Evolutionary conservation across 768 basidiomycete species (phyloP), one percentile per base, ranked within the genome.

Genomic region (Phylloporus arenicola): DNA sequence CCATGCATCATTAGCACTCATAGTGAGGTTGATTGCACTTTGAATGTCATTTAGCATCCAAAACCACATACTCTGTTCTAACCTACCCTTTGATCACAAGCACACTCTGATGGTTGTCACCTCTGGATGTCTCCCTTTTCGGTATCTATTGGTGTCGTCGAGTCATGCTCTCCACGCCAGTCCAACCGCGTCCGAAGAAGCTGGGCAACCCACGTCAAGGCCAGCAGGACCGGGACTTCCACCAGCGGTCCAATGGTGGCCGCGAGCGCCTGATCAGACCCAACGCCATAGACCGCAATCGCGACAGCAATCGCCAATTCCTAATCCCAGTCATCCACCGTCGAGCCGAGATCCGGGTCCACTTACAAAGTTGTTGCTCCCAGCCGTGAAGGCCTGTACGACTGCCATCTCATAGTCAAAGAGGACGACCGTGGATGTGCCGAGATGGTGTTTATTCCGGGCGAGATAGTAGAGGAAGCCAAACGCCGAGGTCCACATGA

Each of bases 291-390:
- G 0, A 84, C 80, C 0, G 86, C 83, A 37, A 90, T 84, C 3
- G 83, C 77, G 1, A 92, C 83, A 0, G 91, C 89, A 47, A 92
- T 92, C 0, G 90, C 88, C 0, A 92, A 75, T 70, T 92, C 88
- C 77, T 86, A 60, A 11, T 53, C 25, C 16, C 40, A 1, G 29
- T 35, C 22, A 38, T 38, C 22, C 17, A 20, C 17, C 2, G 7
- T 38, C 22, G 10, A 17, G 29, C 16, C 39, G 40, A 43, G 25
- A 27, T 29, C 41, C 14, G n/a, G 19, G 17, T 29, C 14, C 17
- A 69, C 79, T 61, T 42, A 85, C 84, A 53, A 86, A 85, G 58
- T 89, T 91, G 60, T 89, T 90, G 48, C 82, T 85, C 2, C 81
- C 82, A 0, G 86, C 86, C 0, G 89, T 90, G 65, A 92, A 92